Evolutionary conservation across 352 stramenopile genomes (phyloP), one percentile per base, ranked within the genome.

Genomic region (Phytopythium delawarense): DNA sequence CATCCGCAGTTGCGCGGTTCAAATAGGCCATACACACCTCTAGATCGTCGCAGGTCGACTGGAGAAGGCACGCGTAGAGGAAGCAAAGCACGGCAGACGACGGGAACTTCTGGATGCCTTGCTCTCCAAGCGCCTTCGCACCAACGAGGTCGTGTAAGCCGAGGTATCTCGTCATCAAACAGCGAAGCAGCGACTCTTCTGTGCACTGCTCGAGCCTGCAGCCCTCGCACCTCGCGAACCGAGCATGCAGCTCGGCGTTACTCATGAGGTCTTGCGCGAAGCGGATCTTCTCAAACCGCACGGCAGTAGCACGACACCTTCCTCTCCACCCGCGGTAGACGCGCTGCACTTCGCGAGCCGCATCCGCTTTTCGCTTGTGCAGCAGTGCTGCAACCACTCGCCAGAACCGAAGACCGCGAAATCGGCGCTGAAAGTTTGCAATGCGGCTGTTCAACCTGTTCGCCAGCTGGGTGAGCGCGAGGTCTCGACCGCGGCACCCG

Each of bases 161-260:
- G 8, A 84, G 63, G 18, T 72, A 86, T 45, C 75, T 64, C 21
- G 67, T 61, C 72, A 86, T 86, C 30, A 86, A 78, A 45, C 77
- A 86, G 23, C 58, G 50, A 60, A 84, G 77, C 2, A 86, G 64
- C 34, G 74, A 81, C 7, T 66, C 55, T 44, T 82, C 72, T 0
- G 72, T 72, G 55, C 75, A 84, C 6, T 28, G 42, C 8, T 75
- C 64, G 4, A 71, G 21, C 8, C 48, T 55, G 34, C 77, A 86
- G 4, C 54, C 56, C 6, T 71, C 56, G 20, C 77, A 86, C 0
- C 72, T 71, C 1, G 55, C 34, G 3, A 23, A 57, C n/a, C 59
- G 57, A 0, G 53, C 40, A 21, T 86, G 77, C 9, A 78, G 23
- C 11, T 50, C 48, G 4, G 49, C 62, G 49, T 67, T 61, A 4